Base-by-base conservation (phyloP, 1,139 yeast genomes). In the Kodamaea sp. region DNA sequence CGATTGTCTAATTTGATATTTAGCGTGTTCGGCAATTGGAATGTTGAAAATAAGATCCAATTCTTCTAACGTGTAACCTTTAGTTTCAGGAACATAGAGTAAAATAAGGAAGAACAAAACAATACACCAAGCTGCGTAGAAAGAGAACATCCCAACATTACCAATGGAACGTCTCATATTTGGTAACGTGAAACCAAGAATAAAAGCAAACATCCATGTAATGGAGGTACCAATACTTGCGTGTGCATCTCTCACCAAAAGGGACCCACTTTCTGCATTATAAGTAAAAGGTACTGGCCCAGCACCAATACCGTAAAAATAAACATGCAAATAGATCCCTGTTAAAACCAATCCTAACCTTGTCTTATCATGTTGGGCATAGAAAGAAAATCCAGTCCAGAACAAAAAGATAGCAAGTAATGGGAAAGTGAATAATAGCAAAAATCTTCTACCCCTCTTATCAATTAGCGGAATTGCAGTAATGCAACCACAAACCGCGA, bases 41-140 rank as follows among this genome's bases (percentile, higher is more conserved):
- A 43, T 28, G 8, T 15, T 23, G 34, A 47, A 47, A 9, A 47
- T 41, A 6, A 39, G n/a, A 47, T 69, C 73, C 71, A 70, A 68
- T 45, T 67, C 70, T 51, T 69, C 75, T 52, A 67, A 60, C 1
- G 71, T 62, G 38, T 65, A 60, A 10, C 70, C 70, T 43, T 62
- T 65, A 2, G 72, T 66, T 47, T 67, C 73, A 8, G 72, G 72
- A n/a, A 66, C 54, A 31, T 56, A 54, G 49, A 63, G 65, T 43
- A 50, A 62, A 2, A 63, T 67, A 42, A 64, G 64, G 10, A 70
- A 66, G 34, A 65, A 49, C 2, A 68, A 55, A n/a, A 61, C 34
- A 2, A 57, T 37, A 3, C 65, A 65, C 38, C 64, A 50, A 22
- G 55, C 45, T 3, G 70, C 71, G 53, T 67, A 69, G 54, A 69